Percentiles rank a stretch among this genome's conserved stretches.
These are phyloP conservation scores for Cyamopsis tetragonoloba DNA, from an alignment of 306 rosid species.

Conservation along the genomic window DNA sequence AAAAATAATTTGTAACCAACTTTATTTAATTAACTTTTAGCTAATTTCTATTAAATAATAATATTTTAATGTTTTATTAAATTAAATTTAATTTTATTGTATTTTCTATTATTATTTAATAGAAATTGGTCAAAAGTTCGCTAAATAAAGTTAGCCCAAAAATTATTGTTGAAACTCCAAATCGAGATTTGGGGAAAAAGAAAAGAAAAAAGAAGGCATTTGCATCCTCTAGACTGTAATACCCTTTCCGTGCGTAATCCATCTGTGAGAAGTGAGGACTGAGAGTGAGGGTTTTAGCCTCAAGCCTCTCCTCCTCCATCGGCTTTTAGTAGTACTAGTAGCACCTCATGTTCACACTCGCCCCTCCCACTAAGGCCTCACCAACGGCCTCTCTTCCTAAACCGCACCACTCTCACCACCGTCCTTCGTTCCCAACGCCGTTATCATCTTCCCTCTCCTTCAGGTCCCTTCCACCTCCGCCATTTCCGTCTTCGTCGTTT, in stretches of 20 bases:
- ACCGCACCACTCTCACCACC: constrained; percentile 36
- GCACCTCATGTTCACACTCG: neutral
- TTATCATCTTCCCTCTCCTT: constrained; percentile 42
- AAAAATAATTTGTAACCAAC: too few species aligned
- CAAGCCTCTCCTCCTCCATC: neutral
- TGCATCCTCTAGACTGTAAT: too few species aligned
- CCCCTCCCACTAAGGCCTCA: neutral
- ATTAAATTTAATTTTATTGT: too few species aligned
- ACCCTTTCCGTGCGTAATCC: neutral
- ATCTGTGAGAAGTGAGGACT: neutral
- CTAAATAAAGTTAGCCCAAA: too few species aligned
- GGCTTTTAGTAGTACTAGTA: neutral
- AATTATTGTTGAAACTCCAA: too few species aligned
- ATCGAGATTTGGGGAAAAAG: too few species aligned
- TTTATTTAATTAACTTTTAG: too few species aligned
- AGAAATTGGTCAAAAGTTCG: too few species aligned
- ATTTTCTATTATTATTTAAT: too few species aligned
- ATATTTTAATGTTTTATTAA: too few species aligned
- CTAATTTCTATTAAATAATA: too few species aligned
- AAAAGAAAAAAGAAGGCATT: too few species aligned
- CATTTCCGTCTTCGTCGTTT: constrained; percentile 29
- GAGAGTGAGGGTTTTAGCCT: constrained; percentile 28
- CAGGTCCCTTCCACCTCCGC: constrained; percentile 15
- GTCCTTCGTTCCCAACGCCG: constrained; percentile 37
- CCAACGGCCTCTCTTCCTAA: constrained; percentile 57